These are phyloP conservation scores for Cicer yamashitae DNA, from an alignment of 306 rosid species.

Conservation along the genomic window DNA sequence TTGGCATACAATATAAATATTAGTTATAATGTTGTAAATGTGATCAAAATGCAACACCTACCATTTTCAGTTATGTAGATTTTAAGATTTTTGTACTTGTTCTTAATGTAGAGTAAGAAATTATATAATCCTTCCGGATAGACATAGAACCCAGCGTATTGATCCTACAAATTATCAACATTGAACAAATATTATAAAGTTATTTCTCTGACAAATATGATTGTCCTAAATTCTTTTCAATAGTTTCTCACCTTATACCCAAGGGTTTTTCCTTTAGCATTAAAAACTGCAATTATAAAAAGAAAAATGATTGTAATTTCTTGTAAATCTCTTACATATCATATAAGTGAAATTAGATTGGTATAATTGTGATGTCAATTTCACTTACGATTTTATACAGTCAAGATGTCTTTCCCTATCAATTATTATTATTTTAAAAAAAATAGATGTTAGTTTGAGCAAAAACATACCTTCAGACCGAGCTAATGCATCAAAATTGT, in stretches of 20 bases:
- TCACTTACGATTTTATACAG: no score
- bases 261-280: constrained; percentile 27
- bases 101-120: constrained; percentile 9
- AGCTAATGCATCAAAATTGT: constrained; percentile 19
- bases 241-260: constrained; percentile 49
- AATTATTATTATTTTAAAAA: no score
- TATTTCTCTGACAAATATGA: neutral
- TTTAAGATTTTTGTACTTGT: constrained; percentile 22
- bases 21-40: no score
- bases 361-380: no score
- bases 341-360: no score
- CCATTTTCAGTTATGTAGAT: constrained; percentile 52
- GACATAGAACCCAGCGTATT: neutral
- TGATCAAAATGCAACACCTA: neutral
- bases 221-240: neutral
- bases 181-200: neutral
- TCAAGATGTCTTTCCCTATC: no score
- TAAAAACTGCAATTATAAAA: constrained; percentile 4
- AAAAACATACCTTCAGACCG: constrained; percentile 6
- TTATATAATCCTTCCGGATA: constrained; percentile 43
- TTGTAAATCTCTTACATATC: no score
- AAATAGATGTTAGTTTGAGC: neutral
- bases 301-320: no score
- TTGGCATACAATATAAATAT: neutral
- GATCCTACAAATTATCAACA: neutral